A percentile compares a stretch with the other conserved stretches of the same genome.
These are phyloP conservation scores for Fraxinus sp. DNA, from an alignment of 305 asterid genomes.

Conservation along the genomic window DNA sequence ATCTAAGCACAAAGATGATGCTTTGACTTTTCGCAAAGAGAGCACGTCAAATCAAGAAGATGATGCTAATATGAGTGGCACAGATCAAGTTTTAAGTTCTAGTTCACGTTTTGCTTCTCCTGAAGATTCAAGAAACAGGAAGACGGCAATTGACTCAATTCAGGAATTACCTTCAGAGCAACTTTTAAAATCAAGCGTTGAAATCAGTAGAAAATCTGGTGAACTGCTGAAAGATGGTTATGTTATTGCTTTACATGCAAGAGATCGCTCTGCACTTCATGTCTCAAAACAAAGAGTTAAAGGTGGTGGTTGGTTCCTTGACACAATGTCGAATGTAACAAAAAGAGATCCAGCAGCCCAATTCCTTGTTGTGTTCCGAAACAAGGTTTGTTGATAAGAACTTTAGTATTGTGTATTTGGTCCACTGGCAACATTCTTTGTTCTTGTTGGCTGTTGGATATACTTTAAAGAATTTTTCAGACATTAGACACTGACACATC, in stretches of 20 bases:
- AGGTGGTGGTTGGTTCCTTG: conserved; percentile 99
- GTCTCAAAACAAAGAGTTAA: conserved; percentile 87
- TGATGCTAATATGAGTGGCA: conserved; percentile 82
- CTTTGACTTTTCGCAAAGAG: conserved; percentile 60
- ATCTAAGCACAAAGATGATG: conserved; percentile 78
- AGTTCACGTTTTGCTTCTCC: conserved; percentile 92
- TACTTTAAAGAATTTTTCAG: conserved; percentile 8
- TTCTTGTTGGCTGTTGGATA: background rate
- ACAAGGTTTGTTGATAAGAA: conserved; percentile 60
- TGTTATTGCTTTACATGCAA: conserved; percentile 71
- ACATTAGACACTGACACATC: background rate
- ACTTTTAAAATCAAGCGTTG: conserved; percentile 48
- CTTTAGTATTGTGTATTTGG: background rate
- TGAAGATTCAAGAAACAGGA: conserved; percentile 72
- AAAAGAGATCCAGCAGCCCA: conserved; percentile 99
- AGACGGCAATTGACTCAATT: conserved; percentile 56
- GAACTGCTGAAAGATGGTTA: conserved; percentile 86
- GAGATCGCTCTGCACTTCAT: conserved; percentile 73
- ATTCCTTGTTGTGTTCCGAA: conserved; percentile 80
- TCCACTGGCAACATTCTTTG: background rate
- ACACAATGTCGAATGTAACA: conserved; percentile 70
- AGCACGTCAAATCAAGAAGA: conserved; percentile 82
- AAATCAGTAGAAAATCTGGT: conserved; percentile 50
- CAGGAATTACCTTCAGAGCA: conserved; percentile 55
- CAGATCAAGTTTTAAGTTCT: conserved; percentile 87